These are phyloP conservation scores for Hygrophila difformis DNA, from an alignment of 257 asterid species.

Conservation along the genomic window DNA sequence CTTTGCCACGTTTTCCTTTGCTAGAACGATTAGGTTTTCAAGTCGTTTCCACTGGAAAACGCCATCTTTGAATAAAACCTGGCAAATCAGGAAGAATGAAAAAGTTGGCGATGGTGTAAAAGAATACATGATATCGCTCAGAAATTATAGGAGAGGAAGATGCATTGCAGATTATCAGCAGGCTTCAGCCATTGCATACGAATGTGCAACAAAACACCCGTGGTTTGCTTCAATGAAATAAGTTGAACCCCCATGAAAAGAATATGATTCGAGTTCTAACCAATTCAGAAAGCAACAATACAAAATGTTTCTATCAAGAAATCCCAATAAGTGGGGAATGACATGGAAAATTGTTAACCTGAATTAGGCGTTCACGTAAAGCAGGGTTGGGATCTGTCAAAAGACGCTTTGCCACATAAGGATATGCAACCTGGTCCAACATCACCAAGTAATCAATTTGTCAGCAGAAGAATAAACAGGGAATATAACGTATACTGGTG, in stretches of 20 bases:
- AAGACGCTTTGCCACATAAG: slow-evolving; percentile 95
- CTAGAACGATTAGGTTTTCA: slow-evolving; percentile 83
- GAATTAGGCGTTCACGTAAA: slow-evolving; percentile 90
- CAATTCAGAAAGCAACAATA: too few species aligned
- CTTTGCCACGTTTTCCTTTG: slow-evolving; percentile 90
- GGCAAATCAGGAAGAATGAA: slow-evolving; percentile 24
- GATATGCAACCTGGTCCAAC: slow-evolving; percentile 90
- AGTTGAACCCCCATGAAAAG: too few species aligned
- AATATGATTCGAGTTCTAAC: neutral
- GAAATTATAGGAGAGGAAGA: too few species aligned
- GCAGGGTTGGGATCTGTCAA: slow-evolving; percentile 99
- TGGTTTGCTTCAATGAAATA: too few species aligned
- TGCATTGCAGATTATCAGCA: too few species aligned
- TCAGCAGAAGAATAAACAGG: neutral
- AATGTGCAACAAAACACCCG: too few species aligned
- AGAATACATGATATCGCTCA: slow-evolving; percentile 2
- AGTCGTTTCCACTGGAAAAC: slow-evolving; percentile 98
- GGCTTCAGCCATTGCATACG: too few species aligned
- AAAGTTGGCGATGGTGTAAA: slow-evolving; percentile 2
- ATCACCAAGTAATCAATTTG: slow-evolving; percentile 5
- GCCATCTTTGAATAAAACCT: slow-evolving; percentile 98
- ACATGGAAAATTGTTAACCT: slow-evolving; percentile 35
- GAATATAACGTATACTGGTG: neutral
- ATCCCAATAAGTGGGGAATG: neutral
- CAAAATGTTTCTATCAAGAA: neutral